Percentiles rank a stretch among this genome's conserved stretches.
phyloP scores from a whole-genome alignment of 2,329 filamentous ascomycete genomes.

The Talaromyces sp. region DNA sequence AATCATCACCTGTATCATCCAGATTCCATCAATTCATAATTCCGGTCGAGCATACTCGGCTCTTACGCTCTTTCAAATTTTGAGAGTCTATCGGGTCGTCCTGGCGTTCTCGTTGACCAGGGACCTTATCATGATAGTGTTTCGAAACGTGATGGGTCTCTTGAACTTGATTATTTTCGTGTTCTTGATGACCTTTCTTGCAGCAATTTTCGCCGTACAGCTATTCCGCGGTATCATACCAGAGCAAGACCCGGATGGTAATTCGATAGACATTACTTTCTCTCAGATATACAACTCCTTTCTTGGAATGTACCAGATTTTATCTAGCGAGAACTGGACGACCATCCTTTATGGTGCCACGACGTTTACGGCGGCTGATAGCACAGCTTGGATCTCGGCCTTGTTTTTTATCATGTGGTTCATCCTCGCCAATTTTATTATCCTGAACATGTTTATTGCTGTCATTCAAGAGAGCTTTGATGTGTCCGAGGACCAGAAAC shows the following conservation, averaged over 20 bases:
- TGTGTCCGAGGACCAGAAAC: conserved; percentile 96
- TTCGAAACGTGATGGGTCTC: conserved; percentile 88
- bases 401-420: conserved; percentile 93
- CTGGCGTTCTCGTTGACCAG: conserved; percentile 81
- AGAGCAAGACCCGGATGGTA: conserved; percentile 53
- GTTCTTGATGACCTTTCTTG: conserved; percentile 89
- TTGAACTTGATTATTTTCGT: conserved; percentile 94
- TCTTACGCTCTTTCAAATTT: conserved; percentile 87
- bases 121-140: conserved; percentile 76
- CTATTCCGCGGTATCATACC: conserved; percentile 86
- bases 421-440: conserved; percentile 88
- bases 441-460: conserved; percentile 99
- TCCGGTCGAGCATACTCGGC: conserved; percentile 73
- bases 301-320: conserved; percentile 92
- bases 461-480: conserved; percentile 99
- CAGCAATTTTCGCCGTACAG: conserved; percentile 88
- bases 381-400: conserved; percentile 88
- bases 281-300: conserved; percentile 92
- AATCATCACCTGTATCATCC: conserved; percentile 75
- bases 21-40: conserved; percentile 72
- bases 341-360: conserved; percentile 78
- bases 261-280: conserved; percentile 68
- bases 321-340: conserved; percentile 97
- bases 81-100: conserved; percentile 87
- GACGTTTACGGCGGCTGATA: conserved; percentile 55